phyloP scores from a whole-genome alignment of 352 stramenopile species.

The Globisporangium okanoganense region DNA sequence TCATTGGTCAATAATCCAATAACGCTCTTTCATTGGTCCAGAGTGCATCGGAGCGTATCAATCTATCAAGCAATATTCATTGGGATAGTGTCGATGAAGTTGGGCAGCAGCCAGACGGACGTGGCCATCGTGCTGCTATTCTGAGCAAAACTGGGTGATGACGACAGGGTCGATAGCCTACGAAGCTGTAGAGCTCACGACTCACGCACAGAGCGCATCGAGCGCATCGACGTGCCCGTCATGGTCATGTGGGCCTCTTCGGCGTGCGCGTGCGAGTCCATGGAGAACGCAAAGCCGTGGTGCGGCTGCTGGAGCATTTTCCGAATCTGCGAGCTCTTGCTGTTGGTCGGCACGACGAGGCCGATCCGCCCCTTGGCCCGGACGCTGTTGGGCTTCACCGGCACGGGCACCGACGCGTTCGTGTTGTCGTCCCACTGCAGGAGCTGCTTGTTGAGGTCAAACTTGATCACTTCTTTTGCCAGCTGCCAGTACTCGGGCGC shows the following conservation, averaged over 20 bases:
- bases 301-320: conserved; percentile 36
- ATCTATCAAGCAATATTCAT: too few species aligned
- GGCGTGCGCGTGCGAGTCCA: conserved; percentile 46
- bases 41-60: too few species aligned
- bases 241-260: conserved; percentile 52
- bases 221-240: conserved; percentile 33
- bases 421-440: conserved; percentile 69
- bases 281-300: conserved; percentile 75
- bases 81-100: too few species aligned
- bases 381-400: conserved; percentile 18
- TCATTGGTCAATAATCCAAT: too few species aligned
- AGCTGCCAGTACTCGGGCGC: conserved; percentile 80
- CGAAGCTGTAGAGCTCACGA: neutral
- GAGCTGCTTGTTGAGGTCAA: conserved; percentile 46
- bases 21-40: too few species aligned
- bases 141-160: neutral
- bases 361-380: conserved; percentile 19
- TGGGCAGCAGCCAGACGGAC: too few species aligned
- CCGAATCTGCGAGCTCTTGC: conserved; percentile 7
- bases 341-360: conserved; percentile 38
- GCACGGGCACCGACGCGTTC: conserved; percentile 43
- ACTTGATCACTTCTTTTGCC: conserved; percentile 71
- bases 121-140: neutral
- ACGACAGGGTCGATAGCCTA: too few species aligned
- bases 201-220: conserved; percentile 3